These are phyloP conservation scores for Magnolia changhungtana DNA, from an alignment of 164 flowering plant genomes.

Conservation along the genomic window DNA sequence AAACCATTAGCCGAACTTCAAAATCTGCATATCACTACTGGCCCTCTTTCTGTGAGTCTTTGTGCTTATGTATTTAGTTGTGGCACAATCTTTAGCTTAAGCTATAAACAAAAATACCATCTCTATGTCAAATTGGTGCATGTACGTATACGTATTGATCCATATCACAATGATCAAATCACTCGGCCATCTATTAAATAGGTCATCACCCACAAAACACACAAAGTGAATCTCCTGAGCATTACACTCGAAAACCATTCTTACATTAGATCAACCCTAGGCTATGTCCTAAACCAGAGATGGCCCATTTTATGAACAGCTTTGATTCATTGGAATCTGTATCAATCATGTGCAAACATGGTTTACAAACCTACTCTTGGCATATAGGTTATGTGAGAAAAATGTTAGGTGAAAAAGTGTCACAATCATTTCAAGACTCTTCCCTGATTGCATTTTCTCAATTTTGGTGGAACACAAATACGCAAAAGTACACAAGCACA, in stretches of 20 bases:
- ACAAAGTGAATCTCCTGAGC: too few species aligned
- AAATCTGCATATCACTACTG: background rate
- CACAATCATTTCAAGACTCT: background rate
- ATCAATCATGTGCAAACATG: background rate
- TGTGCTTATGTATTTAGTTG: too few species aligned
- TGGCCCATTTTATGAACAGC: background rate
- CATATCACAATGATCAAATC: too few species aligned
- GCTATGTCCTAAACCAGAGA: too few species aligned
- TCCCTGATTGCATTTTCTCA: background rate
- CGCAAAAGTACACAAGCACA: background rate
- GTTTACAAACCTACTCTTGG: background rate
- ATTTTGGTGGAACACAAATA: background rate
- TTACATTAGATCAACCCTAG: too few species aligned
- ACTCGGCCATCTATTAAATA: too few species aligned
- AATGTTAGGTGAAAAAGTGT: background rate
- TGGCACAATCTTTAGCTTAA: background rate
- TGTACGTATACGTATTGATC: too few species aligned
- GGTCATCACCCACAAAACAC: too few species aligned
- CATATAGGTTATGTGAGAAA: background rate
- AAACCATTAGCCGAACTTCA: background rate
- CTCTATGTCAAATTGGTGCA: too few species aligned
- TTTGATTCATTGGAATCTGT: background rate
- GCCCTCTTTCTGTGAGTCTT: background rate
- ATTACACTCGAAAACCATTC: too few species aligned
- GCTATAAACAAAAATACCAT: background rate